Evolutionary conservation across 1,284 basidiomycete species (phyloP).

Genomic region (Ceratobasidium sp.): DNA sequence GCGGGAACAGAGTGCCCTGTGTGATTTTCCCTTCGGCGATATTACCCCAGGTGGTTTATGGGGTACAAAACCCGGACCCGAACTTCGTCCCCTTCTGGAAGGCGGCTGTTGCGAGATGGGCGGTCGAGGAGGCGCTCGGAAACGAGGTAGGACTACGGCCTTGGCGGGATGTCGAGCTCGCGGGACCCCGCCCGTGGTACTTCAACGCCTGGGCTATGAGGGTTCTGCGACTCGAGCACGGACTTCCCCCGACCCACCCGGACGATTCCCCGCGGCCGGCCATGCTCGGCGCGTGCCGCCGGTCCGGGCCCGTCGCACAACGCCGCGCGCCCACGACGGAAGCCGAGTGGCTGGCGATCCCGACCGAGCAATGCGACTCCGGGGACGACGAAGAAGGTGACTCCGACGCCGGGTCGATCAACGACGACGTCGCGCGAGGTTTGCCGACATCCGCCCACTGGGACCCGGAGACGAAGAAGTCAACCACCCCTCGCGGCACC

Average conservation of each 20-base stretch:
- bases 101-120: neutral
- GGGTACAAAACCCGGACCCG: neutral
- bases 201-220: neutral
- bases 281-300: neutral
- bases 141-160: neutral
- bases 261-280: neutral
- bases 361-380: neutral
- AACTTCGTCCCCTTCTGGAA: neutral
- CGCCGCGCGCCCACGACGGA: neutral
- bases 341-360: neutral
- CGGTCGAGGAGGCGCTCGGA: neutral
- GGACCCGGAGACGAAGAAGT: constrained; percentile 19
- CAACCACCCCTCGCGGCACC: neutral
- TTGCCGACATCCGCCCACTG: neutral
- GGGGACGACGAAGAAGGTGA: neutral
- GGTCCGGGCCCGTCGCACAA: neutral
- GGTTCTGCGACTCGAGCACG: neutral
- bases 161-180: neutral
- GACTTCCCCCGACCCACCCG: neutral
- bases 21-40: neutral
- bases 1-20: neutral
- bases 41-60: neutral
- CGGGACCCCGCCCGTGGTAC: neutral
- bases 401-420: constrained; percentile 7
- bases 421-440: neutral